Conservation (phyloP, 352 stramenopile species). For the Globisporangium irregulare region DNA sequence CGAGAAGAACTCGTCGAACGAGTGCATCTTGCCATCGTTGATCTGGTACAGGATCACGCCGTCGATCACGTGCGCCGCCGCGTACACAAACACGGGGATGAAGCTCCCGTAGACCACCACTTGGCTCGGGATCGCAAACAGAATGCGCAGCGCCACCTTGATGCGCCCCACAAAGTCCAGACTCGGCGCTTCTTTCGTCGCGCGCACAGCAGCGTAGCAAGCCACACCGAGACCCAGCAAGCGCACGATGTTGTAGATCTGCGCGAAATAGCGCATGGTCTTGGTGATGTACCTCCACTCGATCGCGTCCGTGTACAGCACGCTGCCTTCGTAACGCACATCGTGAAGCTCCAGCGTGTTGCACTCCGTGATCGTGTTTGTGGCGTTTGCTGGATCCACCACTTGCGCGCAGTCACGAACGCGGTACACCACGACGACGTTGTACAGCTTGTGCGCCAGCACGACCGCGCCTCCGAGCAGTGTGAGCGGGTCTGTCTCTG, state of each 20-base stretch:
- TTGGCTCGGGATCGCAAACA: slow-evolving; percentile 49
- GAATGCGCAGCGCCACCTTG: slow-evolving; percentile 25
- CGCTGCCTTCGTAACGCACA: slow-evolving; percentile 42
- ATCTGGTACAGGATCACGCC: slow-evolving; percentile 50
- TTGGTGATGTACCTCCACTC: slow-evolving; percentile 50
- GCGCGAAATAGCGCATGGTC: slow-evolving; percentile 38
- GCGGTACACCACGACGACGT: slow-evolving; percentile 41
- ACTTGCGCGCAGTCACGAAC: slow-evolving; percentile 27
- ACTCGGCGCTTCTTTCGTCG: slow-evolving; percentile 10
- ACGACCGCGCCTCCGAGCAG: slow-evolving; percentile 42
- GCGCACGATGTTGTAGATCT: slow-evolving; percentile 41
- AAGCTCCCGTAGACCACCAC: slow-evolving; percentile 54
- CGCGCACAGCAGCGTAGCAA: slow-evolving; percentile 26
- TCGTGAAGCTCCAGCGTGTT: slow-evolving; percentile 33
- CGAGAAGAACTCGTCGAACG: slow-evolving; percentile 23
- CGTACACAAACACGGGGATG: slow-evolving; percentile 44
- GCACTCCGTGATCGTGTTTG: slow-evolving; percentile 16
- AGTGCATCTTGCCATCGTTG: slow-evolving; percentile 38
- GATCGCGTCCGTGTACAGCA: slow-evolving; percentile 52
- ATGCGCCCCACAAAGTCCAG: slow-evolving; percentile 9
- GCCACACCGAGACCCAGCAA: slow-evolving; percentile 31
- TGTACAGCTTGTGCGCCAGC: slow-evolving; percentile 57
- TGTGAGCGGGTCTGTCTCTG: slow-evolving; percentile 49
- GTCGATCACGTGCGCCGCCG: slow-evolving; percentile 47
- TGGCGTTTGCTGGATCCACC: not conserved